A percentile compares a stretch with the other conserved stretches of the same genome.
These are phyloP conservation scores for Termitomyces sp. DNA, from an alignment of 768 basidiomycete genomes.

Conservation along the genomic window DNA sequence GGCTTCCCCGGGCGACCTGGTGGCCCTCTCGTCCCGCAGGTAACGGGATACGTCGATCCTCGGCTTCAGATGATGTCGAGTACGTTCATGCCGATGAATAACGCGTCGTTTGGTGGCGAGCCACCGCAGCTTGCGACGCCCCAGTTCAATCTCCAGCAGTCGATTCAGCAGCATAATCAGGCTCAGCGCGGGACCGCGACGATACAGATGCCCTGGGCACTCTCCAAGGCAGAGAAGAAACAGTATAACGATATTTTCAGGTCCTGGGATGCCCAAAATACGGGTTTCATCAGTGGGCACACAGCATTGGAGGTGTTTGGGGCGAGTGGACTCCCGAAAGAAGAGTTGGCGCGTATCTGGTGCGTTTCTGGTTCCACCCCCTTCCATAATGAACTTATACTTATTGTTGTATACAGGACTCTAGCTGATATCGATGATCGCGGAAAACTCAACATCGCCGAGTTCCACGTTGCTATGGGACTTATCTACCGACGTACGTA, in stretches of 20 bases:
- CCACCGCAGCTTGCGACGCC: constrained; percentile 65
- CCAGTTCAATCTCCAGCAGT: constrained; percentile 70
- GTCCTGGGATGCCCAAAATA: constrained; percentile 82
- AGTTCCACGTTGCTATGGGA: constrained; percentile 99
- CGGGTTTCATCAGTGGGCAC: constrained; percentile 82
- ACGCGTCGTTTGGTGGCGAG: constrained; percentile 39
- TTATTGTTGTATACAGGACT: constrained; percentile 46
- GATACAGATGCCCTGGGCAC: constrained; percentile 78
- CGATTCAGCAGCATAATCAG: constrained; percentile 85
- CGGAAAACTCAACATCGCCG: constrained; percentile 90
- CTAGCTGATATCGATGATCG: constrained; percentile 91
- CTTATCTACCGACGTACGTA: constrained; percentile 90
- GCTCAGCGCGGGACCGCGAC: constrained; percentile 57
- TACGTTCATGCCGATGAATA: constrained; percentile 77
- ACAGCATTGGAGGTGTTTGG: constrained; percentile 92
- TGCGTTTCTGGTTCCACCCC: constrained; percentile 29
- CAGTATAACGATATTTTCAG: constrained; percentile 95
- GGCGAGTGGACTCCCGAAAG: constrained; percentile 81
- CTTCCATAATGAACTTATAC: neutral
- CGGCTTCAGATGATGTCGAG: constrained; percentile 84
- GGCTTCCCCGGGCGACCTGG: constrained; percentile 45
- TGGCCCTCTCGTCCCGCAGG: constrained; percentile 58
- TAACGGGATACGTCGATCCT: constrained; percentile 80
- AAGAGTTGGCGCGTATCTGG: constrained; percentile 94
- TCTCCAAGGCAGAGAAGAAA: constrained; percentile 90